Base-by-base conservation (phyloP, 352 stramenopile genomes). In the Phytopythium delawarense region DNA sequence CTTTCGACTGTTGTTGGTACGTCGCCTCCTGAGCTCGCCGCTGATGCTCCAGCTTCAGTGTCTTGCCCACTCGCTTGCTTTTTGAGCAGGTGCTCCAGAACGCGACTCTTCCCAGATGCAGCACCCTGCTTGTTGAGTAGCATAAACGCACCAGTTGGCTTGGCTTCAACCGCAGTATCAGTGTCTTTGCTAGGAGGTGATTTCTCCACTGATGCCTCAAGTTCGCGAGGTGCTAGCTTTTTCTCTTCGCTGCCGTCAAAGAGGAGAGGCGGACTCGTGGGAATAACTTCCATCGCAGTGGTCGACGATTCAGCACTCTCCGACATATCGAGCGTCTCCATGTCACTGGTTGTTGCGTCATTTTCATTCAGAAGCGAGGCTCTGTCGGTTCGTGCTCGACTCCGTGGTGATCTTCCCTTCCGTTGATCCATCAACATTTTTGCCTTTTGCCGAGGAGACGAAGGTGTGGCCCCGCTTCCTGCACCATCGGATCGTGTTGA, bases 121-220 rank as follows among this genome's bases (percentile, higher is more conserved):
- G 63, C 37, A 15, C 61, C 59, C 44, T 82, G 68, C 39, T 79
- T 79, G 45, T 56, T 69, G 59, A 82, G 65, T 37, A 84, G 66
- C 64, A 79, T 81, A 60, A 72, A 81, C 21, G 75, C 79, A 0
- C 77, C 75, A 7, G 67, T 66, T 7, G 67, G 64, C 32, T 76
- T 72, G n/a, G 18, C 39, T 12, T 64, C 51, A 4, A n/a, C 9
- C 1, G 21, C 13, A 9, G 1, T 46, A 2, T 20, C 50, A 6
- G 4, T 25, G 8, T 40, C 32, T 44, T 23, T 44, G n/a, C 4
- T 21, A 0, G 25, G 13, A 4, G 21, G 9, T 13, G 11, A 4
- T 35, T n/a, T 5, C 12, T 53, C 46, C 13, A 28, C 48, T 16
- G 13, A 21, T 15, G 16, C 20, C 13, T 54, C 16, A 15, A 54